Percentiles rank a stretch among this genome's conserved stretches.
Evolutionary conservation across 495 filamentous ascomycete genomes (phyloP).

Genomic region (Xylona heveae): DNA sequence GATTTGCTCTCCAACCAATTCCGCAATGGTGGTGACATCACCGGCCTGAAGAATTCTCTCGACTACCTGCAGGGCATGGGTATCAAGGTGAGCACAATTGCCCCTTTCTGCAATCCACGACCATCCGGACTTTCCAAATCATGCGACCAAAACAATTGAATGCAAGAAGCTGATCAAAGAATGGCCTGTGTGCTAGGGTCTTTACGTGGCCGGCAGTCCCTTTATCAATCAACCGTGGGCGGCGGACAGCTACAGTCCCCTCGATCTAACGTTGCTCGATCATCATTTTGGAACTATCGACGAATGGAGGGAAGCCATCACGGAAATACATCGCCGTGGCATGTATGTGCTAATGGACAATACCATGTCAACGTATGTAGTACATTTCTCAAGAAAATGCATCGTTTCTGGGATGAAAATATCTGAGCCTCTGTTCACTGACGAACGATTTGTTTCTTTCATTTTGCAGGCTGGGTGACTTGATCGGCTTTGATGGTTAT

Average conservation of each 20-base stretch:
- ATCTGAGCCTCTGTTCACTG: not conserved
- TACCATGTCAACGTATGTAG: constrained; percentile 16
- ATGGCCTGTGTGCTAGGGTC: constrained; percentile 20
- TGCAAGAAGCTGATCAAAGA: constrained; percentile 6
- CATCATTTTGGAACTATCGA: constrained; percentile 22
- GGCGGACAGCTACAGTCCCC: constrained; percentile 23
- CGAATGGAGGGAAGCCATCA: constrained; percentile 15
- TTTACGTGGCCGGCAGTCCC: constrained; percentile 29
- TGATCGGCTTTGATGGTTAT: constrained; percentile 24
- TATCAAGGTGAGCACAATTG: constrained; percentile 12
- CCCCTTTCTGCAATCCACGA: not conserved
- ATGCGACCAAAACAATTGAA: too few species aligned
- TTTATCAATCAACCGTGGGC: constrained; percentile 23
- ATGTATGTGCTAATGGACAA: constrained; percentile 23
- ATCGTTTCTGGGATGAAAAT: too few species aligned
- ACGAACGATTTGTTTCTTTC: not conserved
- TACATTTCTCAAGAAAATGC: too few species aligned
- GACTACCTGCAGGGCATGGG: constrained; percentile 23
- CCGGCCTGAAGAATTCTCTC: constrained; percentile 16
- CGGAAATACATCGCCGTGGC: constrained; percentile 16
- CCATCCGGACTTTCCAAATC: too few species aligned
- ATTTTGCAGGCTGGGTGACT: constrained; percentile 18
- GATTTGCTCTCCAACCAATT: constrained; percentile 19
- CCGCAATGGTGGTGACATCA: constrained; percentile 19
- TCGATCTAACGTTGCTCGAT: constrained; percentile 50